Base-by-base conservation (phyloP, 306 rosid species). In the Pyrus communis region DNA sequence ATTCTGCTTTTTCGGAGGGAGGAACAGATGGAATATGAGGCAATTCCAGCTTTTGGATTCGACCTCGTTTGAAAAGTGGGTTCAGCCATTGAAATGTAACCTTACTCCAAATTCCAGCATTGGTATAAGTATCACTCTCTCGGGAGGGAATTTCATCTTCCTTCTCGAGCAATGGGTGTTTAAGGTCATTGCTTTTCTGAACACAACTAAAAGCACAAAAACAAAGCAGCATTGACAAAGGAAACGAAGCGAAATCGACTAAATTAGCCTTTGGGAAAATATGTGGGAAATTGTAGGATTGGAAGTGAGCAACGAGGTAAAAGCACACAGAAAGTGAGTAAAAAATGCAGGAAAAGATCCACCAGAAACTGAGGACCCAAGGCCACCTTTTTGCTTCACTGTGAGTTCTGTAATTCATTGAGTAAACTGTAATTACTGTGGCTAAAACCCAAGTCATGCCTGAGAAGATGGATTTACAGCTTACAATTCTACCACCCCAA, bases 71-170 rank as follows among this genome's bases (percentile, higher is more conserved):
- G 9, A 95, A 95, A 71, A 92, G 88, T 2, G 92, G 92, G 30
- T 95, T 95, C 78, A 95, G 58, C 98, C 98, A 94, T 49, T 76
- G 85, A 69, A 91, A 91, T 11, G 96, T 84, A 55, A 89, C 78
- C 42, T 86, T 86, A 73, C 95, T 89, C 97, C 97, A 95, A 21
- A 82, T 9, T 30, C 93, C 82, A 58, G 96, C 89, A 33, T 73
- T 73, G 4, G 70, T 21, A 71, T 85, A 92, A 27, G 69, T 82
- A 70, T 73, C 81, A n/a, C 9, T 33, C 8, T 75, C 75, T 31
- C 75, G 67, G 21, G 21, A 9, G 10, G 28, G 78, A 75, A 9
- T 25, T 74, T 80, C 76, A 40, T 45, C 67, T 70, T 87, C 85
- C 67, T 84, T 71, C 27, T 84, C 89, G 9, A 95, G 90, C 18